Evolutionary conservation across 108 stramenopile species (phyloP).

Genomic region (Cyclostephanos invisitatus): DNA sequence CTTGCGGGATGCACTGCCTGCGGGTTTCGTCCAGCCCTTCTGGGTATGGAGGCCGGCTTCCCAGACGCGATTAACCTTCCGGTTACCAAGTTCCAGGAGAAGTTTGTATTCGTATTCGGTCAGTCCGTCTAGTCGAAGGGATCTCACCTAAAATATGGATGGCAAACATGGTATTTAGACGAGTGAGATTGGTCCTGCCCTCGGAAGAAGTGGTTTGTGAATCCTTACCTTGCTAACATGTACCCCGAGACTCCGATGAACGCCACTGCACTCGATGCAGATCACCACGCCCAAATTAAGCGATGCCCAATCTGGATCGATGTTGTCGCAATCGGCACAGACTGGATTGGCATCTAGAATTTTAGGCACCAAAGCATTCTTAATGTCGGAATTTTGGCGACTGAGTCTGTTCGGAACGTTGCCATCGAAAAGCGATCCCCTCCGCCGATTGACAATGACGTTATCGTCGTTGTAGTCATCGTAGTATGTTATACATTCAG

Average conservation of each 20-base stretch:
- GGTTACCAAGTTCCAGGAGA: slow-evolving; percentile 70
- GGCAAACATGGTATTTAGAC: neutral
- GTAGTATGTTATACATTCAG: slow-evolving; percentile 52
- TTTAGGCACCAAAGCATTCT: slow-evolving; percentile 50
- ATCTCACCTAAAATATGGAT: slow-evolving; percentile 56
- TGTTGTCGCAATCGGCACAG: slow-evolving; percentile 84
- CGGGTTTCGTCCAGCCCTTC: slow-evolving; percentile 84
- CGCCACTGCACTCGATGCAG: slow-evolving; percentile 97
- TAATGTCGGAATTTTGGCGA: slow-evolving; percentile 19
- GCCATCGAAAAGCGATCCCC: slow-evolving; percentile 9
- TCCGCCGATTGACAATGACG: slow-evolving; percentile 14
- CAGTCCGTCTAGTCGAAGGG: slow-evolving; percentile 72
- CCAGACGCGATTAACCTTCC: slow-evolving; percentile 77
- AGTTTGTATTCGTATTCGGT: slow-evolving; percentile 64
- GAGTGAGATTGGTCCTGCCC: neutral
- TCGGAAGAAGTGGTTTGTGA: slow-evolving; percentile 19
- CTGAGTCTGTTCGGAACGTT: slow-evolving; percentile 9
- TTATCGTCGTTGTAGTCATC: slow-evolving; percentile 32
- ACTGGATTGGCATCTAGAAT: slow-evolving; percentile 68
- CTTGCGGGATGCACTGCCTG: slow-evolving; percentile 53
- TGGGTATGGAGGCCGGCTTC: slow-evolving; percentile 77
- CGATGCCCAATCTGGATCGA: slow-evolving; percentile 85
- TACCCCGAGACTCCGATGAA: slow-evolving; percentile 96
- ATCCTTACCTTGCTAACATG: slow-evolving; percentile 94
- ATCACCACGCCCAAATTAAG: slow-evolving; percentile 88